phyloP scores from a whole-genome alignment of 306 rosid species.

The Erythrophleum fordii region DNA sequence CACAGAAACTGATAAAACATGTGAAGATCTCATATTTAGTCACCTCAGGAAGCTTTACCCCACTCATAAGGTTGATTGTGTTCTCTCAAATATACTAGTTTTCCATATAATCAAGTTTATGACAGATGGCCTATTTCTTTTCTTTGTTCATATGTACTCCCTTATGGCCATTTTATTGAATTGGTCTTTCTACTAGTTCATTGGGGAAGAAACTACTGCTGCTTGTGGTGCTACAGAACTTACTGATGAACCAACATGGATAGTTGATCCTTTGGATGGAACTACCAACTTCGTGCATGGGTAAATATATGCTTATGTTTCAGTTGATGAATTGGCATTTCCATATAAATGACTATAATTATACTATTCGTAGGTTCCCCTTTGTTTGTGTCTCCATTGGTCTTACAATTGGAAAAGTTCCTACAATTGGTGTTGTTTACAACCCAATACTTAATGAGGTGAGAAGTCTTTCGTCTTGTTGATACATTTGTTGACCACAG shows the following conservation, averaged over 20 bases:
- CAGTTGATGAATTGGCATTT: conserved; percentile 21
- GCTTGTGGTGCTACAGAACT: conserved; percentile 68
- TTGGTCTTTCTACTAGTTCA: conserved; percentile 56
- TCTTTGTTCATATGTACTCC: background rate
- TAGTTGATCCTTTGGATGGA: conserved; percentile 94
- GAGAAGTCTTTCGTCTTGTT: conserved; percentile 31
- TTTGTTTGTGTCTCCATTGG: conserved; percentile 88
- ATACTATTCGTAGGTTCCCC: conserved; percentile 60
- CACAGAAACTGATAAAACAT: conserved; percentile 93
- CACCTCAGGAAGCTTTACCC: conserved; percentile 77
- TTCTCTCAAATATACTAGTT: background rate
- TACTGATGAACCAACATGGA: conserved; percentile 87
- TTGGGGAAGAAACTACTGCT: conserved; percentile 93
- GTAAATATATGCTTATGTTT: conserved; percentile 46
- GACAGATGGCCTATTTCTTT: background rate
- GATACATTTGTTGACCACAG: background rate
- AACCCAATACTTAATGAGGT: conserved; percentile 87
- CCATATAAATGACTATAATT: conserved; percentile 15
- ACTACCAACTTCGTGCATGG: conserved; percentile 94
- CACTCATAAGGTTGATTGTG: conserved; percentile 63
- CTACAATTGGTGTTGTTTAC: conserved; percentile 88
- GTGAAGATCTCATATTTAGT: conserved; percentile 80
- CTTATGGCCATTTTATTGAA: background rate
- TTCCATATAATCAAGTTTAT: background rate
- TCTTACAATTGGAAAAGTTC: conserved; percentile 75